phyloP scores from a whole-genome alignment of 2,329 filamentous ascomycete species.

The Colletotrichum sp. region DNA sequence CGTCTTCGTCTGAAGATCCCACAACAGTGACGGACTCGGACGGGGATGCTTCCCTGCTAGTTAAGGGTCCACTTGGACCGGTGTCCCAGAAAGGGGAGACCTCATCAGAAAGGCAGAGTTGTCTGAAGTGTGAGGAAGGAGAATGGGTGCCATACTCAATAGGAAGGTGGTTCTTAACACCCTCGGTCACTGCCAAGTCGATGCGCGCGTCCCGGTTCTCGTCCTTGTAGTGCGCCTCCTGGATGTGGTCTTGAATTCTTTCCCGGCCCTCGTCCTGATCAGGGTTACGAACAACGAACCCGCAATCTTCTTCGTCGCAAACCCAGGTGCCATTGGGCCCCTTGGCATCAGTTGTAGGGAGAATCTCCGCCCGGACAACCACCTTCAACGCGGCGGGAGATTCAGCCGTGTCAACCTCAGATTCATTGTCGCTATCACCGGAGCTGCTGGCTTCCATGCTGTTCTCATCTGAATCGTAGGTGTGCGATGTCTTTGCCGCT shows the following conservation, averaged over 20 bases:
- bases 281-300: constrained; percentile 67
- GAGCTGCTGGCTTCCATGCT: constrained; percentile 33
- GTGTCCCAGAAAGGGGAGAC: constrained; percentile 15
- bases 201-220: constrained; percentile 57
- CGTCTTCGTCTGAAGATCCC: neutral
- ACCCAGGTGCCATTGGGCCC: constrained; percentile 70
- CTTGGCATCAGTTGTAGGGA: constrained; percentile 53
- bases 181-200: constrained; percentile 61
- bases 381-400: constrained; percentile 40
- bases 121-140: constrained; percentile 37
- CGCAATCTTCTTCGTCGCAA: constrained; percentile 69
- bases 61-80: constrained; percentile 12
- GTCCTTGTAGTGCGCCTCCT: constrained; percentile 51
- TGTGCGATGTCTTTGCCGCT: constrained; percentile 38
- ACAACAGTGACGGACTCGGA: neutral
- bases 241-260: constrained; percentile 65
- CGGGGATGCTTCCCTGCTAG: neutral
- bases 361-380: constrained; percentile 52
- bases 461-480: constrained; percentile 34
- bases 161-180: constrained; percentile 57
- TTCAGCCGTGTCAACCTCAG: constrained; percentile 2
- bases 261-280: constrained; percentile 59
- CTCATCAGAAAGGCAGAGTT: constrained; percentile 21
- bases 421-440: constrained; percentile 28
- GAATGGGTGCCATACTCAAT: constrained; percentile 57